Percentiles rank a stretch among this genome's conserved stretches.
These are phyloP conservation scores for Neonectria sp. DNA, from an alignment of 2,329 filamentous ascomycete species.

Conservation along the genomic window DNA sequence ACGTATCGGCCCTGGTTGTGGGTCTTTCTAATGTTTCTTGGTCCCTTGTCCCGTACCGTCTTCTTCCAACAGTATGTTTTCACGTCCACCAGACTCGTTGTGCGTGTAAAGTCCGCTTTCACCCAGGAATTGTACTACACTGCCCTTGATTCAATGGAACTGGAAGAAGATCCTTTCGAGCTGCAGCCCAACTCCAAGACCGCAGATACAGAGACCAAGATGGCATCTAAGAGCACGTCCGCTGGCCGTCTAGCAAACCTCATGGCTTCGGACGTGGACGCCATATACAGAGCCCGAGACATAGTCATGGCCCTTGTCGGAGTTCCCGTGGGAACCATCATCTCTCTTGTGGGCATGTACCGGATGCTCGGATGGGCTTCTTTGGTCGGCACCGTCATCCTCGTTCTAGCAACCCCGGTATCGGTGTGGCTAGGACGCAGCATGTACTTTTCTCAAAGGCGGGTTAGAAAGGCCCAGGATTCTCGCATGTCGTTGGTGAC, in stretches of 20 bases:
- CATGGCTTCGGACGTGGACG: slow-evolving; percentile 72
- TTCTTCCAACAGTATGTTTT: slow-evolving; percentile 72
- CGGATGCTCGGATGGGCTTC: slow-evolving; percentile 70
- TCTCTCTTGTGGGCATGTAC: slow-evolving; percentile 68
- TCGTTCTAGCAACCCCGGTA: slow-evolving; percentile 65
- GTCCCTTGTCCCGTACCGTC: slow-evolving; percentile 64
- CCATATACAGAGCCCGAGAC: slow-evolving; percentile 67
- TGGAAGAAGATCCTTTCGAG: slow-evolving; percentile 68
- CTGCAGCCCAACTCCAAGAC: slow-evolving; percentile 45
- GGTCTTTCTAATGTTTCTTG: slow-evolving; percentile 68
- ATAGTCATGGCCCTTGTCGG: slow-evolving; percentile 63
- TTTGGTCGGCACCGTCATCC: slow-evolving; percentile 64
- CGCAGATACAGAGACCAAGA: slow-evolving; percentile 47
- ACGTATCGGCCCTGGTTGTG: slow-evolving; percentile 66
- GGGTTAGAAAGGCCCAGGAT: slow-evolving; percentile 70
- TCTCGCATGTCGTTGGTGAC: slow-evolving; percentile 70
- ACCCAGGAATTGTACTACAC: slow-evolving; percentile 72
- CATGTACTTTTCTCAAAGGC: slow-evolving; percentile 66
- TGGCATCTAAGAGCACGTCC: slow-evolving; percentile 56
- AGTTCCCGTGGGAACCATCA: slow-evolving; percentile 61
- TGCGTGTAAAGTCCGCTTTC: slow-evolving; percentile 69
- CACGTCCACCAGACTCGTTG: slow-evolving; percentile 68
- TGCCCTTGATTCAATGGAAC: slow-evolving; percentile 69
- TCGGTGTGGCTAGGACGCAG: slow-evolving; percentile 64
- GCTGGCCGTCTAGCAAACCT: slow-evolving; percentile 69